These are phyloP conservation scores for Arthromyces matolae DNA, from an alignment of 768 basidiomycete species.

Conservation along the genomic window DNA sequence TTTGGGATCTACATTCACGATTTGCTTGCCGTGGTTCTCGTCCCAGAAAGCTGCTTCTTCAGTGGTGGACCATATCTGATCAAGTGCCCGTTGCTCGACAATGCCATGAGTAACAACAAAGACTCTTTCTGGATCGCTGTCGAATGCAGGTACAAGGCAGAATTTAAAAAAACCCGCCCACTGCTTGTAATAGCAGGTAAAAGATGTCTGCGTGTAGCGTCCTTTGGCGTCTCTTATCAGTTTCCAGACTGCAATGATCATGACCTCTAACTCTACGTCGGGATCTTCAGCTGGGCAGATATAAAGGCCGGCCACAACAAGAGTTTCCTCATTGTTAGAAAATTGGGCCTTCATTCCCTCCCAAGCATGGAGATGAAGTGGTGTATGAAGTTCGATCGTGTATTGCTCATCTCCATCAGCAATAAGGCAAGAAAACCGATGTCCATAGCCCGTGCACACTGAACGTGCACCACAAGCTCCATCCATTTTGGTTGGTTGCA, in stretches of 20 bases:
- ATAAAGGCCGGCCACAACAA: neutral
- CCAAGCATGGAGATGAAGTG: neutral
- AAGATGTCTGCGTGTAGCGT: neutral
- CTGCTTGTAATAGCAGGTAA: neutral
- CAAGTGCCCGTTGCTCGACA: neutral
- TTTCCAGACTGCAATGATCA: neutral
- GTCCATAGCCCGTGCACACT: neutral
- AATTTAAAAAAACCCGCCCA: neutral
- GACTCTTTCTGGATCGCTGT: neutral
- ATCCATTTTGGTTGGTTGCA: too few species aligned
- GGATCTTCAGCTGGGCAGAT: neutral
- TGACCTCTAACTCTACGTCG: neutral
- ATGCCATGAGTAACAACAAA: neutral
- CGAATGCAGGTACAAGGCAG: neutral
- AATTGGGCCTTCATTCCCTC: neutral
- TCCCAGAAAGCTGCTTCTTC: neutral
- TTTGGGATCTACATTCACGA: neutral
- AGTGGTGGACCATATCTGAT: neutral
- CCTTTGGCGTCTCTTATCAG: neutral
- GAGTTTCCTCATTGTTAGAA: neutral
- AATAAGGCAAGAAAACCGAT: neutral
- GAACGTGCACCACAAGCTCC: too few species aligned
- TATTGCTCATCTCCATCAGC: neutral
- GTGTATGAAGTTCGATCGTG: neutral
- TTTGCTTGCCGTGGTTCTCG: too few species aligned